Conservation (phyloP, 345 rosid genomes). For the Linum tenue region DNA sequence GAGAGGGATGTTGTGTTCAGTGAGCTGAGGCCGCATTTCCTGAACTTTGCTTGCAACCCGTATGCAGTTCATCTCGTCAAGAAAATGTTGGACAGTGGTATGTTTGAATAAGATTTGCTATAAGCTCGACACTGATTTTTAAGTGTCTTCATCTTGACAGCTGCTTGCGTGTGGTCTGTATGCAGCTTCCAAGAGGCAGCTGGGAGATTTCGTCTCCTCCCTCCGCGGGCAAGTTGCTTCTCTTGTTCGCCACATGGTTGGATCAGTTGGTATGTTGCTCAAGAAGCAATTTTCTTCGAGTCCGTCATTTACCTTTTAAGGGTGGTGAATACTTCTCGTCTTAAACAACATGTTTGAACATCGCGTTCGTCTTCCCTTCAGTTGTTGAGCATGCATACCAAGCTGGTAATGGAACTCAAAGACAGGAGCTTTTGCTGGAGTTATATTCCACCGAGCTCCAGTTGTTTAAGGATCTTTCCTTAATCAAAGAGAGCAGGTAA, state of each 20-base stretch:
- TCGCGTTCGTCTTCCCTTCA: conserved; percentile 19
- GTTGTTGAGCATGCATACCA: conserved; percentile 84
- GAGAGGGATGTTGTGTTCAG: conserved; percentile 64
- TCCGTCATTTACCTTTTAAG: background rate
- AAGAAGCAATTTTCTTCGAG: background rate
- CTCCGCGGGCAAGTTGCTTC: conserved; percentile 72
- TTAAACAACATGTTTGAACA: background rate
- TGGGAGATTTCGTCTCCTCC: conserved; percentile 52
- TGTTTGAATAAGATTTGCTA: conserved; percentile 9
- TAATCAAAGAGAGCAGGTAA: conserved; percentile 66
- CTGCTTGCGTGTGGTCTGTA: background rate
- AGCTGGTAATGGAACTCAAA: conserved; percentile 65
- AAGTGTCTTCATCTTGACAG: background rate
- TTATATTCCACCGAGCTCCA: conserved; percentile 85
- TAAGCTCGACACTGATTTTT: background rate
- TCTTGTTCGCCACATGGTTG: conserved; percentile 85
- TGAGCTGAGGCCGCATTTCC: conserved; percentile 80
- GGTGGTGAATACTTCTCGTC: background rate
- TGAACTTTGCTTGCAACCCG: conserved; percentile 48
- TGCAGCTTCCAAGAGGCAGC: conserved; percentile 79
- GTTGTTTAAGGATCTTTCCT: conserved; percentile 61
- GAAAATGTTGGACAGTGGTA: conserved; percentile 86
- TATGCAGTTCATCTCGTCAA: conserved; percentile 67
- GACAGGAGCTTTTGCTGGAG: conserved; percentile 82
- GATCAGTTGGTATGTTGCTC: conserved; percentile 66